Conservation (phyloP, 106 monocot genomes). For the Iris macrosiphon region DNA sequence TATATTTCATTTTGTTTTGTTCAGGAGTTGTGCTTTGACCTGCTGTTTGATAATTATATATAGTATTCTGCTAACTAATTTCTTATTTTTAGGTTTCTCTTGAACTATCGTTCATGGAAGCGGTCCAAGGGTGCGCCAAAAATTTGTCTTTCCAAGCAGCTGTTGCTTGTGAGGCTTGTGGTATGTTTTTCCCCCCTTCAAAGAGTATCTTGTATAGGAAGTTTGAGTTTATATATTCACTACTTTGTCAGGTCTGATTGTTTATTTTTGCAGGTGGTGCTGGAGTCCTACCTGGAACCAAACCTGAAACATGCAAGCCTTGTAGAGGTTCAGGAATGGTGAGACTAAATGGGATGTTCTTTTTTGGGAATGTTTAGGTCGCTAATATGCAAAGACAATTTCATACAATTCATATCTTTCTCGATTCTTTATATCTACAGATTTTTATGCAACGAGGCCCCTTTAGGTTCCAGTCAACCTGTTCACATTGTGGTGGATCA, state of each 20-base stretch:
- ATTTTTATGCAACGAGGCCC: conserved; percentile 74
- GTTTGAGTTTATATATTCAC: too few species aligned
- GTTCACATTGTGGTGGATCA: conserved; percentile 66
- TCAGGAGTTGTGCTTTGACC: not conserved
- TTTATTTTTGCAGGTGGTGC: conserved; percentile 50
- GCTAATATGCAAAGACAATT: not conserved
- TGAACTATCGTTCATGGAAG: conserved; percentile 88
- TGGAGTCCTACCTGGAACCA: conserved; percentile 92
- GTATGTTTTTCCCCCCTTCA: conserved; percentile 63
- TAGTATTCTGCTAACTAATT: not conserved
- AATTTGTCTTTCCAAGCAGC: conserved; percentile 46
- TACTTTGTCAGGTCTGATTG: too few species aligned
- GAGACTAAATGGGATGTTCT: too few species aligned
- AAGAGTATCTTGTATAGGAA: not conserved
- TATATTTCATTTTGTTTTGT: not conserved
- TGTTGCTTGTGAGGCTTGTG: conserved; percentile 64
- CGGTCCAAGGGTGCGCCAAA: conserved; percentile 68
- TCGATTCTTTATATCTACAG: conserved; percentile 21
- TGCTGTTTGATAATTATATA: too few species aligned
- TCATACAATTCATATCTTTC: not conserved
- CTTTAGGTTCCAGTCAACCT: conserved; percentile 69
- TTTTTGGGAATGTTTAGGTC: not conserved
- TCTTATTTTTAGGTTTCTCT: conserved; percentile 38
- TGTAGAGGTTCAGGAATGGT: conserved; percentile 93
- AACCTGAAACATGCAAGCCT: conserved; percentile 76